Evolutionary conservation across 129 eudicot genomes (phyloP), one percentile per base, ranked within the genome.

Genomic region (Flaveria robusta): DNA sequence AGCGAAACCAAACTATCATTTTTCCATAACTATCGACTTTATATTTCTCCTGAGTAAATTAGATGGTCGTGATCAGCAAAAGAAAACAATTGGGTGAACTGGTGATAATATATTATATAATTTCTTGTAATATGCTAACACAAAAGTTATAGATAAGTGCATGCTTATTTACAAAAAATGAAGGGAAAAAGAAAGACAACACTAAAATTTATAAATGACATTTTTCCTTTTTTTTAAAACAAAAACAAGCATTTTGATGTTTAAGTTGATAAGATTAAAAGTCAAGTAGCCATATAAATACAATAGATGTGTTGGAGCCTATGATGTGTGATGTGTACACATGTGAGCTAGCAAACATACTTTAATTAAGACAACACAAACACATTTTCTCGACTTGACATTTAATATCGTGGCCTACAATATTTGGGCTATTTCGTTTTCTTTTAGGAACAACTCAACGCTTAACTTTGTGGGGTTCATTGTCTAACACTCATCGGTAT

Each of bases 291-390:
- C 71, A 31, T 60, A 29, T 43, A 46, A 29, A 45, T 51, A 67
- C 81, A 76, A 66, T 37, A 20, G 34, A 47, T 60, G 72, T 47
- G 77, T 62, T 71, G 77, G 64, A 63, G 54, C 66, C 66, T 45
- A 71, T 62, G 72, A 71, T 71, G 77, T 71, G 16, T 62, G 72
- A 71, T 71, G 77, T 63, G 37, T 49, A 79, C 72, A 70, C 66
- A 79, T 71, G 77, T n/a, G 73, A 50, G 77, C 42, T 62, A 71
- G 9, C 66, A 66, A 39, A 79, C 54, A 71, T 49, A 78, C 34
- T 45, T 1, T 63, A 64, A 65, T 34, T 10, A 49, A 71, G 82
- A 71, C 82, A 62, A 71, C 66, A 49, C 72, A 50, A 67, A 67
- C 52, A 26, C 37, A 14, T 39, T 51, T 66, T 76, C 52, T 75